Evolutionary conservation across 768 basidiomycete genomes (phyloP), one percentile per base, ranked within the genome.

Genomic region (Neoboletus subvelutipes): DNA sequence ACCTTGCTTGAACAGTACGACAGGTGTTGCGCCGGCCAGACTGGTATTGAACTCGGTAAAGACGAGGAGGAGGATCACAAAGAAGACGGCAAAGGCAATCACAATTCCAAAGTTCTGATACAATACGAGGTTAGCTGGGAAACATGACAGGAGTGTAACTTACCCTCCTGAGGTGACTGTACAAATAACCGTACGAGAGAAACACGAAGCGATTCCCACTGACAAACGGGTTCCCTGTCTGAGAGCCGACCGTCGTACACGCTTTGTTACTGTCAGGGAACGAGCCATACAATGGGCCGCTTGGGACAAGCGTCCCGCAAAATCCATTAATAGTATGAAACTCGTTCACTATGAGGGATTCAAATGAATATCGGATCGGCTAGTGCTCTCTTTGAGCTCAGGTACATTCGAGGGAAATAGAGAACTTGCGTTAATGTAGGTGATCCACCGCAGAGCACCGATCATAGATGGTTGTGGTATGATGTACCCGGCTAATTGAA

Each of bases 321-420:
- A 73, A 65, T 45, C 86, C 90, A 22, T 87, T 70, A 8, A 89
- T 72, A 0, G 82, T 85, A 61, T 81, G 83, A 73, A 94, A 94
- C 70, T 96, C 92, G 71, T 94, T 95, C 22, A 82, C 77, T 67
- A 95, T 77, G 41, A 94, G 69, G 0, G 80, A 77, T 58, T 92
- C 88, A 67, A 94, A 94, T 0, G 67, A 57, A 34, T 67, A 67
- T 82, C 86, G 66, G 85, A 93, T 2, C 76, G 80, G 92, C 66
- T 68, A 43, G 8, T 15, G 20, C 1, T 22, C 5, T 33, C 4
- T 34, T 24, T 60, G 4, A 66, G 61, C 10, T 10, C 2, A 36
- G 15, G 34, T 15, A 11, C 18, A 36, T 18, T 5, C 9, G 10
- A 49, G 0, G 79, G 85, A 86, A 57, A 64, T 2, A 28, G 9